Conservation (phyloP, 2,329 filamentous ascomycete genomes). For the Leptographium lundbergii region DNA sequence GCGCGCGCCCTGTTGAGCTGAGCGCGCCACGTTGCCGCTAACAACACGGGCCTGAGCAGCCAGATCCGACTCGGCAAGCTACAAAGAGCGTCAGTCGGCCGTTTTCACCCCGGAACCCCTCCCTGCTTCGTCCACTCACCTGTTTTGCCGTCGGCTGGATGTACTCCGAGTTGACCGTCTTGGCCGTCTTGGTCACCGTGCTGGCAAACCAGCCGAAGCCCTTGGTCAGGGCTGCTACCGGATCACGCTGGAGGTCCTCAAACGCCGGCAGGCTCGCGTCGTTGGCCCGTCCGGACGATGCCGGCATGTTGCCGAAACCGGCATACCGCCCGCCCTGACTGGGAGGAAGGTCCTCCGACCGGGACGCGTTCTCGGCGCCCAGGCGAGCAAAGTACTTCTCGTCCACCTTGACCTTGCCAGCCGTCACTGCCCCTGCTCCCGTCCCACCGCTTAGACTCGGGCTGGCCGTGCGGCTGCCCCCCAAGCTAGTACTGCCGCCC, state of each 20-base stretch:
- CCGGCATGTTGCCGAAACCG: slow-evolving; percentile 75
- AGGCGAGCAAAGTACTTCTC: slow-evolving; percentile 84
- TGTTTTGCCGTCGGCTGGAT: slow-evolving; percentile 87
- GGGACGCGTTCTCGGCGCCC: slow-evolving; percentile 67
- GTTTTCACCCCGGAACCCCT: not conserved
- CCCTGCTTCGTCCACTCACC: slow-evolving; percentile 34
- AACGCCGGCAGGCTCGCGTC: slow-evolving; percentile 47
- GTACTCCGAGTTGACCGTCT: slow-evolving; percentile 80
- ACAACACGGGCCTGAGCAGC: slow-evolving; percentile 52
- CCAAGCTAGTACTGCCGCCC: not conserved
- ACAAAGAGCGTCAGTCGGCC: not conserved
- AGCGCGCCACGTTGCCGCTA: slow-evolving; percentile 52
- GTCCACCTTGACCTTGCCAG: slow-evolving; percentile 50
- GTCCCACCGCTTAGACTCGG: slow-evolving; percentile 9
- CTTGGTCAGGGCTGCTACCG: slow-evolving; percentile 76
- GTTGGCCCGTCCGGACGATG: slow-evolving; percentile 30
- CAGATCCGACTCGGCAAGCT: slow-evolving; percentile 73
- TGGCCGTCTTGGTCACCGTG: slow-evolving; percentile 80
- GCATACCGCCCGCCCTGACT: slow-evolving; percentile 86
- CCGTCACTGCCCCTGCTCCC: slow-evolving; percentile 12
- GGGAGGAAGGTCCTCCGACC: slow-evolving; percentile 64
- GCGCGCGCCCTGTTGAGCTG: slow-evolving; percentile 57
- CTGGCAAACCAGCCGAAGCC: slow-evolving; percentile 90
- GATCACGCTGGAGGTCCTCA: slow-evolving; percentile 87
- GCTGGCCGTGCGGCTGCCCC: slow-evolving; percentile 16